Evolutionary conservation across 768 basidiomycete genomes (phyloP).

Genomic region (Suillus sp.): DNA sequence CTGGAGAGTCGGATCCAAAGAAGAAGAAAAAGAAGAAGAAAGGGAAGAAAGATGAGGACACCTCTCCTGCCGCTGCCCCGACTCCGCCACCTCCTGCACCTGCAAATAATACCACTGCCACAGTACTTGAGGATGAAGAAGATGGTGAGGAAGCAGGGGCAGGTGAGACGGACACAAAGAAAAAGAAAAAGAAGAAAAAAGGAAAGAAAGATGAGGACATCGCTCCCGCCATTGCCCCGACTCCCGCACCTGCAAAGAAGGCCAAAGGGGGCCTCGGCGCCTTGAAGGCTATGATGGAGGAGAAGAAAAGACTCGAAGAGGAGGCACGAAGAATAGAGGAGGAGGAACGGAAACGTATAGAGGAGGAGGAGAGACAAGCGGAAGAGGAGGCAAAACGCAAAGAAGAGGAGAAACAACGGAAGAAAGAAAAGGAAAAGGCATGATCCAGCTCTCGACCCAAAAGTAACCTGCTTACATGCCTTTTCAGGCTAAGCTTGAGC

Average conservation of each 20-base stretch:
- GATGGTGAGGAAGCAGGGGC: slow-evolving; percentile 67
- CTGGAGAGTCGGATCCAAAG: slow-evolving; percentile 47
- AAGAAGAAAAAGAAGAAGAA: slow-evolving; percentile 89
- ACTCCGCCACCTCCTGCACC: slow-evolving; percentile 34
- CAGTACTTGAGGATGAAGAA: slow-evolving; percentile 57
- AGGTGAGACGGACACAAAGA: slow-evolving; percentile 47
- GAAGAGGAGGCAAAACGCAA: slow-evolving; percentile 77
- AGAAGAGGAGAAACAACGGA: slow-evolving; percentile 82
- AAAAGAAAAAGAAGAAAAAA: slow-evolving; percentile 87
- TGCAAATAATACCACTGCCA: slow-evolving; percentile 17
- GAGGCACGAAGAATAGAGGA: slow-evolving; percentile 72
- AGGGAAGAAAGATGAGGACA: slow-evolving; percentile 73
- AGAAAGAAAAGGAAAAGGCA: slow-evolving; percentile 90
- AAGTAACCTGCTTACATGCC: slow-evolving; percentile 3
- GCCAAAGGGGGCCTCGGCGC: slow-evolving; percentile 84
- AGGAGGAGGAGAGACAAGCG: slow-evolving; percentile 82
- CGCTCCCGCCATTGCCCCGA: slow-evolving; percentile 48
- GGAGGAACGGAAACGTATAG: slow-evolving; percentile 78
- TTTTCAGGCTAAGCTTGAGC: slow-evolving; percentile 78
- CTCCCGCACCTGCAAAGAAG: slow-evolving; percentile 47
- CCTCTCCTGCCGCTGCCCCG: slow-evolving; percentile 50
- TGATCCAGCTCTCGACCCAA: slow-evolving; percentile 5
- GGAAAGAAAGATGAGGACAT: slow-evolving; percentile 75
- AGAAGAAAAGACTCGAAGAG: slow-evolving; percentile 86
- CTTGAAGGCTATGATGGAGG: slow-evolving; percentile 89